These are phyloP conservation scores for Pseudocercospora fijiensis DNA, from an alignment of 2,329 filamentous ascomycete species.

Conservation along the genomic window DNA sequence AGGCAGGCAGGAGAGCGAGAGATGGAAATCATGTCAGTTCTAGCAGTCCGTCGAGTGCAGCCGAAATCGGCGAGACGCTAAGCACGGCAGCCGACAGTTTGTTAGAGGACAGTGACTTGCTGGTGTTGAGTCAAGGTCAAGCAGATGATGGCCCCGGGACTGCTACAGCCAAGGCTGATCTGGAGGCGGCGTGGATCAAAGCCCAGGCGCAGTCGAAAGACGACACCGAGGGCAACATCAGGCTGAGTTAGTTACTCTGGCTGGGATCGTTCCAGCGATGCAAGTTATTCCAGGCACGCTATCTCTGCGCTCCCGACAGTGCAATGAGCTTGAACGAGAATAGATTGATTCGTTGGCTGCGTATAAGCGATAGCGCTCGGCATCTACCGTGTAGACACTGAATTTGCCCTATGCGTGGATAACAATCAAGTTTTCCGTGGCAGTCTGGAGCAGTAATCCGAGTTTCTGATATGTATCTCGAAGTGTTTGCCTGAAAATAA, in stretches of 20 bases:
- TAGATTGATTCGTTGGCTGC: not conserved
- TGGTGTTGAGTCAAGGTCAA: constrained; percentile 21
- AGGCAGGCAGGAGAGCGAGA: constrained; percentile 2
- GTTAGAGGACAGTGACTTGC: constrained; percentile 24
- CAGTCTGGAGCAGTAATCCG: not conserved
- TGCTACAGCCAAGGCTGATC: constrained; percentile 17
- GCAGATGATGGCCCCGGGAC: constrained; percentile 16
- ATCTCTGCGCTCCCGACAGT: not conserved
- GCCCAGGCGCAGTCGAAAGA: constrained; percentile 11
- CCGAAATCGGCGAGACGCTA: constrained; percentile 18
- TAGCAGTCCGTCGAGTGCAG: constrained; percentile 20
- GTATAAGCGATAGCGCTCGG: not conserved
- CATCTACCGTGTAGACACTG: not conserved
- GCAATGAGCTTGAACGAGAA: not conserved
- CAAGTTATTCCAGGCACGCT: not conserved
- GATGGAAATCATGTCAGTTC: constrained; percentile 12
- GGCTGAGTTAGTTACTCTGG: not conserved
- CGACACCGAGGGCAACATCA: not conserved
- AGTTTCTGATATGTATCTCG: not conserved
- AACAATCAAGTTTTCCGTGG: not conserved
- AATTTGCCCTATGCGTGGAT: not conserved
- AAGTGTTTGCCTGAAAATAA: not conserved
- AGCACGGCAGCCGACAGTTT: constrained; percentile 18
- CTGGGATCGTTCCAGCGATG: not conserved
- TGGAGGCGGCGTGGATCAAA: constrained; percentile 27